Conservation (phyloP, 305 asterid species). For the Fraxinus xanthoxyloides region DNA sequence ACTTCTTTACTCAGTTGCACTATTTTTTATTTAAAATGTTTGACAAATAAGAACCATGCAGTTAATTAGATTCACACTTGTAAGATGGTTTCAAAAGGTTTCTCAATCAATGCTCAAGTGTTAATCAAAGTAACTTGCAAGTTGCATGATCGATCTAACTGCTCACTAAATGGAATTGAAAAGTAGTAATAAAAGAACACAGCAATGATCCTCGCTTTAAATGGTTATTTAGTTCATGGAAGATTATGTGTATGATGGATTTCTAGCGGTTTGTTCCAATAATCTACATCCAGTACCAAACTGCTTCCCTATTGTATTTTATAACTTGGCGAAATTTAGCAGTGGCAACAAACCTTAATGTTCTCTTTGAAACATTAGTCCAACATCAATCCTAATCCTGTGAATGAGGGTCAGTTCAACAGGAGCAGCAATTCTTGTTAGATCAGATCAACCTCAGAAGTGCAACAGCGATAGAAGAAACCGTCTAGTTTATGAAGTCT, state of each 20-base stretch:
- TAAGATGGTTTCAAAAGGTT: not conserved
- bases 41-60: not conserved
- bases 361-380: not conserved
- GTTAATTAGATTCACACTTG: not conserved
- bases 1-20: not conserved
- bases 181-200: not conserved
- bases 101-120: not conserved
- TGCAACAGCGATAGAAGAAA: not conserved
- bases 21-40: not conserved
- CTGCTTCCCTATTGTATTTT: not conserved
- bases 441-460: not conserved
- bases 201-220: not conserved
- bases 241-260: not conserved
- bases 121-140: not conserved
- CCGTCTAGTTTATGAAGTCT: not conserved
- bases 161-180: not conserved
- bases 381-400: not conserved
- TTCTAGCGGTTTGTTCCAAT: not conserved
- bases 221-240: not conserved
- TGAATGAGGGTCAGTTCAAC: not conserved
- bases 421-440: not conserved
- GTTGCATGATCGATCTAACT: not conserved
- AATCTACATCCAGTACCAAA: not conserved
- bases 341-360: not conserved
- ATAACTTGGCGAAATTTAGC: not conserved